Base-by-base conservation (phyloP, 73 alveolate genomes). In the Urostyla sp. region DNA sequence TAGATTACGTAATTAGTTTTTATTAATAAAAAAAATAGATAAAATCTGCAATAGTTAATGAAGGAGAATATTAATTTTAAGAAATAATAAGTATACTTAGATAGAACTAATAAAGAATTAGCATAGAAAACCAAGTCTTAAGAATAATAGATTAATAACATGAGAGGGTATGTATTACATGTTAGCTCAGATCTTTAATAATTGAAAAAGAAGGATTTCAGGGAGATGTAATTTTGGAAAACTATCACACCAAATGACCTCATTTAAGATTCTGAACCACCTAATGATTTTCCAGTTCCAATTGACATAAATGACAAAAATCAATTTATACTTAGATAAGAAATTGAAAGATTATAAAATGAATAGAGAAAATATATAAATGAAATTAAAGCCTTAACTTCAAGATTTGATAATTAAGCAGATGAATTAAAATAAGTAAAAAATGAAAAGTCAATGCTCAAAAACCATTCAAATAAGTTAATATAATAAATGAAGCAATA, bases 271-370 rank as follows among this genome's bases (percentile, higher is more conserved):
- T 49, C 84, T 24, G 84, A 72, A 38, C 84, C 84, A 21, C 84
- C 84, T 7, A 72, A 52, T 26, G 84, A 72, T 24, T 72, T 67
- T 74, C 86, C 86, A 31, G 6, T 32, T 1, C 77, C 86, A 15
- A 55, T 74, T 30, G 86, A 55, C 26, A 30, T 60, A 45, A 74
- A 74, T 55, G 86, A 74, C 35, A 74, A 74, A 24, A 55, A 55
- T 35, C 44, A 30, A 24, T 26, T 35, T 55, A 60, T 54, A 1
- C 21, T 74, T 6, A 74, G 86, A 74, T 30, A 55, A 35, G 86
- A 74, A 26, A 13, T 74, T 16, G 86, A 74, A 34, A n/a, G 86
- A 2, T 60, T 74, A 24, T 60, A 74, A 30, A 16, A 35, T 54
- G 86, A 74, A 34, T 26, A n/a, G 7, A 74, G 35, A 23, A 74